Base-by-base conservation (phyloP, 352 stramenopile genomes). In the Phytophthora foliorum region DNA sequence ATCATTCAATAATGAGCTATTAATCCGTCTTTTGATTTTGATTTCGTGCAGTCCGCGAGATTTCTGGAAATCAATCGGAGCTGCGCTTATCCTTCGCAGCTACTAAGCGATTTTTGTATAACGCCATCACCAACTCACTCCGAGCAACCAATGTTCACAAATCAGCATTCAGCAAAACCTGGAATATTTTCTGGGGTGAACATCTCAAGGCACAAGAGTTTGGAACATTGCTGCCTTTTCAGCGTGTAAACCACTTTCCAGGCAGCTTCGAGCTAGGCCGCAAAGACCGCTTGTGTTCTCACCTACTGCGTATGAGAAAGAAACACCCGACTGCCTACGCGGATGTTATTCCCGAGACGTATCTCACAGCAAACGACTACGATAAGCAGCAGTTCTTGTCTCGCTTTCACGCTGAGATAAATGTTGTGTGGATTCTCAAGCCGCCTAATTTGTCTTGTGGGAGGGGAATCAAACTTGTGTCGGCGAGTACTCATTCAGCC, bases 101-200 rank as follows among this genome's bases (percentile, higher is more conserved):
- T n/a, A 88, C 81, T 7, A 89, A 89, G 56, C 77, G 86, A 1
- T 94, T 88, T 69, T 86, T 92, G 76, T 94, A 92, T 63, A 92
- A 92, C 38, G 86, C 84, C 5, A 88, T 94, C 54, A 67, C 75
- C 7, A 78, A 91, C 21, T 72, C 77, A 2, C 82, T 94, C 21
- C 78, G 81, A 13, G 59, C 72, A 14, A 82, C 78, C 5, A 79
- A 72, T 14, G 39, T 89, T 21, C 67, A 57, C 27, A 86, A 85
- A 68, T 72, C 19, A 45, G 57, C 53, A 57, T 75, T 67, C 9
- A 50, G 49, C 57, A 54, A 75, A 34, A 57, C 67, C 0, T 93
- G 86, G 82, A 92, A 90, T 52, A 65, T 92, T 19, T 92, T 90
- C 32, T 94, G 86, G 86, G 86, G 86, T 1, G 78, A 90, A 8